Base-by-base conservation (phyloP, 306 rosid species). In the Corylus americana region DNA sequence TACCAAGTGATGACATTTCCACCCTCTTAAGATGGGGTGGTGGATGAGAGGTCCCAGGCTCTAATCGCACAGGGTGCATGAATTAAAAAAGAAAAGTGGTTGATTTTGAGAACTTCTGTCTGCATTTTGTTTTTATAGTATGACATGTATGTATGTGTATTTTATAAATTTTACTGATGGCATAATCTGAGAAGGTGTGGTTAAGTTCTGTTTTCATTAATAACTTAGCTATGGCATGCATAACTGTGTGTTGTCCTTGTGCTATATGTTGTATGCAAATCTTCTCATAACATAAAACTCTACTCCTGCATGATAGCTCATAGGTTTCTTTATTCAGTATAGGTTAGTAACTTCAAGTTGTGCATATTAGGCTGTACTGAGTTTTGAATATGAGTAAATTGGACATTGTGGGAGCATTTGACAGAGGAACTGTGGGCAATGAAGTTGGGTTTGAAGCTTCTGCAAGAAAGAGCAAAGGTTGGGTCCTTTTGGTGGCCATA, bases 401-500 rank as follows among this genome's bases (percentile, higher is more conserved):
- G 91, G 89, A 92, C 87, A 89, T 88, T 92, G 66, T 85, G 92
- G 92, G 89, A 91, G 95, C 93, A 79, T 91, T 91, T 95, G 94
- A 87, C 98, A 92, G 98, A 87, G 90, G 98, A 95, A 89, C 92
- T 95, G 48, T 95, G 98, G 98, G 90, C 97, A 63, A 91, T 95
- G 94, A 95, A 90, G 76, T 81, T 95, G 90, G 98, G 98, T 86
- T 78, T 95, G 90, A 95, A 89, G 93, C 97, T 95, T 80, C 96
- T 95, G 39, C 94, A 90, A 84, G 98, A 95, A 79, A 84, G 98
- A 85, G 98, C 98, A 0, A 92, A 86, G 83, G 87, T 87, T 83
- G 98, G 94, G 82, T 95, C 98, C 20, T 95, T 90, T 74, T 95
- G 98, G 98, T 92, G 97, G 96, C 94, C 98, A 29, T 95, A 95